Conservation (phyloP, 345 rosid species). For the Sisymbrium altissimum region DNA sequence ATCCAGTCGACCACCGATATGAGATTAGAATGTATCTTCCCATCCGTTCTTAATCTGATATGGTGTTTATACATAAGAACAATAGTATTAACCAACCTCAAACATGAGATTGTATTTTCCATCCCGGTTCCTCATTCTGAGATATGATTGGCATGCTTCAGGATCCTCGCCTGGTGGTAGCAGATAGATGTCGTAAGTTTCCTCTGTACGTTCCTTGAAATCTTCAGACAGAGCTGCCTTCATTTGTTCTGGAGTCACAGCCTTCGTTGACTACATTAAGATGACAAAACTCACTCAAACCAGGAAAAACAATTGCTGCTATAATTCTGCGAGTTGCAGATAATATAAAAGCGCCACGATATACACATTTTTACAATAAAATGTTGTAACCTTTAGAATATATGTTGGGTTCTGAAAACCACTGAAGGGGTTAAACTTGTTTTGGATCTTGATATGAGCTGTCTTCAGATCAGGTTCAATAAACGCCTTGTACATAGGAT, state of each 20-base stretch:
- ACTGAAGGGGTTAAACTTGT: constrained; percentile 95
- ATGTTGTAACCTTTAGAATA: constrained; percentile 64
- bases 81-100: constrained; percentile 54
- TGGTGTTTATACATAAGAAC: constrained; percentile 4
- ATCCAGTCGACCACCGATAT: background rate
- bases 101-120: constrained; percentile 99
- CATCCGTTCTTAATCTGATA: background rate
- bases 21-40: background rate
- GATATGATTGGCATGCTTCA: constrained; percentile 97
- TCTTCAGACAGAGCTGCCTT: constrained; percentile 64
- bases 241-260: constrained; percentile 69
- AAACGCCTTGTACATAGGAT: constrained; percentile 99
- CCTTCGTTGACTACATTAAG: constrained; percentile 61
- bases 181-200: constrained; percentile 97
- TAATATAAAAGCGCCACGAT: background rate
- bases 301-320: background rate
- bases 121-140: constrained; percentile 98
- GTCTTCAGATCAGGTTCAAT: constrained; percentile 97
- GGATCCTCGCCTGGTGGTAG: constrained; percentile 99
- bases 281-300: constrained; percentile 14
- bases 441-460: constrained; percentile 89
- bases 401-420: constrained; percentile 99
- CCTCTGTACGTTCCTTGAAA: constrained; percentile 67
- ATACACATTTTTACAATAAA: background rate
- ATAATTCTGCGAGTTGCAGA: background rate